Evolutionary conservation across 108 stramenopile genomes (phyloP).

Genomic region (Skeletonema menzelii): DNA sequence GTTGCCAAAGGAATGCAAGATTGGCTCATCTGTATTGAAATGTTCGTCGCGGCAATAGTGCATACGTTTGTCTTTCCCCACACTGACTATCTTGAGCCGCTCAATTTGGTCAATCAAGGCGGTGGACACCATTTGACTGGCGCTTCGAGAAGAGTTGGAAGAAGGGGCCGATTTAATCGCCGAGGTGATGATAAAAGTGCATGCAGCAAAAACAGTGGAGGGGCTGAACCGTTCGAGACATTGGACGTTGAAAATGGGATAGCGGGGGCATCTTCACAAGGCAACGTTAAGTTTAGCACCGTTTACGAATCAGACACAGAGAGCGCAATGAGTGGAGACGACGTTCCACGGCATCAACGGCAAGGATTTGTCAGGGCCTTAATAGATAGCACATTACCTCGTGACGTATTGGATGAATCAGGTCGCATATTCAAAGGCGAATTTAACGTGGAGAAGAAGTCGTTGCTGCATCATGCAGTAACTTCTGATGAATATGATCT

Average conservation of each 20-base stretch:
- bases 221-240: constrained; percentile 18
- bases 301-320: constrained; percentile 31
- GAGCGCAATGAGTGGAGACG: constrained; percentile 18
- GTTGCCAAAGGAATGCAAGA: constrained; percentile 96
- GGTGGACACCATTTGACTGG: constrained; percentile 15
- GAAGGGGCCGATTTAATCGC: constrained; percentile 33
- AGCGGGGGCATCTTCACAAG: constrained; percentile 33
- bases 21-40: constrained; percentile 97
- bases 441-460: constrained; percentile 82
- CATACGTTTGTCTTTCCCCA: constrained; percentile 95
- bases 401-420: constrained; percentile 81
- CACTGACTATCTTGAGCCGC: constrained; percentile 82
- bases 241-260: constrained; percentile 33
- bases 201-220: constrained; percentile 51
- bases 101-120: constrained; percentile 52
- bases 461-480: constrained; percentile 82
- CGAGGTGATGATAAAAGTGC: constrained; percentile 54
- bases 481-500: constrained; percentile 88
- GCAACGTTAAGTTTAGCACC: constrained; percentile 35
- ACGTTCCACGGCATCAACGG: constrained; percentile 25
- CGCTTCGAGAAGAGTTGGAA: constrained; percentile 39
- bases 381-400: constrained; percentile 79
- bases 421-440: constrained; percentile 86
- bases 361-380: constrained; percentile 80
- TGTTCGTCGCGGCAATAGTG: constrained; percentile 92